Conservation (phyloP, 2,329 filamentous ascomycete species). For the Trichoderma polysporum region DNA sequence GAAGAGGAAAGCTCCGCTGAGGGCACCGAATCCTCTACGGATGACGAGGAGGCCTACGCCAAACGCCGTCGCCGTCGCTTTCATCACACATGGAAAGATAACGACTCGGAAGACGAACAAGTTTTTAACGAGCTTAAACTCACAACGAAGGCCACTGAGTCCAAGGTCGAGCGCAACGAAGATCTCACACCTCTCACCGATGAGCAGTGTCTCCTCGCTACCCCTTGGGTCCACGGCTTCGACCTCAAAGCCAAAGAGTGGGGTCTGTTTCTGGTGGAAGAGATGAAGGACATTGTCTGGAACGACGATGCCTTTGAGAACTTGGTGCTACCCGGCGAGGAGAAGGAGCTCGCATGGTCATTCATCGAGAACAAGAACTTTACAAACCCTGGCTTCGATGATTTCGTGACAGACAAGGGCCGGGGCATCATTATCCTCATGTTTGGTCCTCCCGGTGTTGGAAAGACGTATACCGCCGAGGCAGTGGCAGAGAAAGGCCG, state of each 20-base stretch:
- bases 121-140: slow-evolving; percentile 11
- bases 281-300: slow-evolving; percentile 31
- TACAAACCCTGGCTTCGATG: slow-evolving; percentile 28
- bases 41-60: not conserved
- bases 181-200: slow-evolving; percentile 30
- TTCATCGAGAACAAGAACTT: slow-evolving; percentile 39
- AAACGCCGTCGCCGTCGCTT: not conserved
- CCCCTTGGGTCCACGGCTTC: slow-evolving; percentile 40
- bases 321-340: slow-evolving; percentile 37
- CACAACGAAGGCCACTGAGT: not conserved
- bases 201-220: slow-evolving; percentile 36
- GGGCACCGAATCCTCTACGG: not conserved
- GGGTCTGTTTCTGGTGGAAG: slow-evolving; percentile 21
- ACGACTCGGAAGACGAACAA: no score
- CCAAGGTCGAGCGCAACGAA: not conserved
- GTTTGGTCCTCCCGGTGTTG: slow-evolving; percentile 46
- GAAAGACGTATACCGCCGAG: slow-evolving; percentile 47
- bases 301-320: slow-evolving; percentile 39
- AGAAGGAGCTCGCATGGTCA: slow-evolving; percentile 41
- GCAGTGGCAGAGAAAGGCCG: slow-evolving; percentile 38
- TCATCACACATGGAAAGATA: no score
- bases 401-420: slow-evolving; percentile 36
- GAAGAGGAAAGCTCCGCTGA: not conserved
- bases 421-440: slow-evolving; percentile 47
- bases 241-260: slow-evolving; percentile 39